Conservation (phyloP, 2,329 filamentous ascomycete genomes). For the Erysiphe pulchra region DNA sequence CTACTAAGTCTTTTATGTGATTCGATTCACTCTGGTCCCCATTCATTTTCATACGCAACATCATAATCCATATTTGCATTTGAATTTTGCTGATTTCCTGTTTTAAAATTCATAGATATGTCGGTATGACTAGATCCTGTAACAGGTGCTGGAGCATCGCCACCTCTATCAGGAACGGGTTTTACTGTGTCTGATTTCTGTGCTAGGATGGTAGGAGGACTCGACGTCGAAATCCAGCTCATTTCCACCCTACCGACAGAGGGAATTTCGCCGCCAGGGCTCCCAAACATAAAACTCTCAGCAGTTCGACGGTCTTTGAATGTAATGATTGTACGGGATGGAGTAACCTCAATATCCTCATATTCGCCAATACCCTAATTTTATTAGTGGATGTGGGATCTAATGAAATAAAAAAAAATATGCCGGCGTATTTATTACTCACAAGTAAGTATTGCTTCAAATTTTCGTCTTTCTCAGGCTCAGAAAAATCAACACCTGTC, state of each 20-base stretch:
- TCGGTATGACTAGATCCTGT: conserved; percentile 4
- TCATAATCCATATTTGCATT: conserved; percentile 16
- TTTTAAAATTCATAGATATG: not conserved
- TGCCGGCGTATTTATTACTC: conserved; percentile 12
- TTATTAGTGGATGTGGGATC: conserved; percentile 1
- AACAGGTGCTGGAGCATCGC: conserved; percentile 9
- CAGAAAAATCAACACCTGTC: conserved; percentile 35
- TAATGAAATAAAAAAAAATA: conserved; percentile 1
- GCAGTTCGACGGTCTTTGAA: conserved; percentile 46
- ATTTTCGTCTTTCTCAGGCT: conserved; percentile 36
- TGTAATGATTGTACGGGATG: conserved; percentile 25
- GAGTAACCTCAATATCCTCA: conserved; percentile 25
- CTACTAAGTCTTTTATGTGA: no score
- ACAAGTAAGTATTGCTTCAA: conserved; percentile 48
- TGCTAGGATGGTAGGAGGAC: conserved; percentile 7
- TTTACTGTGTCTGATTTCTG: conserved; percentile 1
- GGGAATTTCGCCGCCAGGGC: conserved; percentile 31
- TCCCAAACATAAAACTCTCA: conserved; percentile 39
- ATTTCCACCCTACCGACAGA: conserved; percentile 39
- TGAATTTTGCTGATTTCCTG: conserved; percentile 4
- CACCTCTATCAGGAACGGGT: conserved; percentile 3
- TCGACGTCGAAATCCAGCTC: conserved; percentile 26
- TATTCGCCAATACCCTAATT: conserved; percentile 34
- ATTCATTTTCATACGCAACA: conserved; percentile 17
- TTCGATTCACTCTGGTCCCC: conserved; percentile 4